phyloP scores from a whole-genome alignment of 2,329 filamentous ascomycete species.

The Fusarium guadeloupense region DNA sequence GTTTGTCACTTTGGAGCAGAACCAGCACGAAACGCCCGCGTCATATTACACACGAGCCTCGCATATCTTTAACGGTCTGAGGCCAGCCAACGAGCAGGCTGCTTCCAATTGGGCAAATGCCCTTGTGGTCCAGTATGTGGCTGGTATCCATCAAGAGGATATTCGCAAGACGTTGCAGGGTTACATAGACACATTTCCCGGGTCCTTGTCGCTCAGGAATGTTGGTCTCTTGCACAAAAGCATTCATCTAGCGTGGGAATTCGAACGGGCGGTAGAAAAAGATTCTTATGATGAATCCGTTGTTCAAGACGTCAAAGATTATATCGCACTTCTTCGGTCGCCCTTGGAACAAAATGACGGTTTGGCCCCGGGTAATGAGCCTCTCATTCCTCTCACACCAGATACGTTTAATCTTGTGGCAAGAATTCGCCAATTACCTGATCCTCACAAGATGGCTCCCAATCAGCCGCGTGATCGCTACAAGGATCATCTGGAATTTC shows the following conservation, averaged over 20 bases:
- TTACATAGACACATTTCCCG: conserved; percentile 19
- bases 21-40: conserved; percentile 59
- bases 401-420: conserved; percentile 49
- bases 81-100: conserved; percentile 8
- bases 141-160: conserved; percentile 59
- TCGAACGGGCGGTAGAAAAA: conserved; percentile 62
- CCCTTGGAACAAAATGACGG: conserved; percentile 40
- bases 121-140: conserved; percentile 58
- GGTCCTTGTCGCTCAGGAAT: conserved; percentile 49
- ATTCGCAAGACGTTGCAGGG: conserved; percentile 55
- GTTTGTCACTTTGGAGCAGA: conserved; percentile 63
- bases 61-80: conserved; percentile 36
- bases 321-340: conserved; percentile 60
- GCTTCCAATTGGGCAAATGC: conserved; percentile 11
- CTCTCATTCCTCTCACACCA: conserved; percentile 51
- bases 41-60: conserved; percentile 59
- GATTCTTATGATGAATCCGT: conserved; percentile 55
- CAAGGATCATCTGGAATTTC: conserved; percentile 76
- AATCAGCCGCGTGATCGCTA: conserved; percentile 64
- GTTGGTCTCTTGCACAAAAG: conserved; percentile 62
- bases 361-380: conserved; percentile 22
- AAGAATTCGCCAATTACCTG: conserved; percentile 56
- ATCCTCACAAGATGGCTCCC: conserved; percentile 60
- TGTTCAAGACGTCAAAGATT: conserved; percentile 54
- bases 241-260: conserved; percentile 64